Conservation (phyloP, 805 yeast species). For the Teunomyces funiuensis region DNA sequence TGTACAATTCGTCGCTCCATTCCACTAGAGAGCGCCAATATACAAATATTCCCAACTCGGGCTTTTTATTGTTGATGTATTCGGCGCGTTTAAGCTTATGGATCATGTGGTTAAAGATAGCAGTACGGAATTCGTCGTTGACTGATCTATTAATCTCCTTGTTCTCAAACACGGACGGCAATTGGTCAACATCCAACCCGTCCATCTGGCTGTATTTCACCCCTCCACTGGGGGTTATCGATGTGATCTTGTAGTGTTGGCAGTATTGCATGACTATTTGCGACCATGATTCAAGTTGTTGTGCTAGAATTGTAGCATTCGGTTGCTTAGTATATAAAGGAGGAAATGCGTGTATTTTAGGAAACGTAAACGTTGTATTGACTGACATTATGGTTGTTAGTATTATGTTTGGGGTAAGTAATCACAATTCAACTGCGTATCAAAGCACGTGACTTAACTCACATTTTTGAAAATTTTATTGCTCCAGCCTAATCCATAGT, state of each 20-base stretch:
- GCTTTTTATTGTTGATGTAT: constrained; percentile 51
- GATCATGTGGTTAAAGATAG: constrained; percentile 59
- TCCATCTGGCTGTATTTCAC: constrained; percentile 27
- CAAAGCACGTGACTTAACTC: not conserved
- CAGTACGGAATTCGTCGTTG: constrained; percentile 52
- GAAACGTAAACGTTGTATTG: constrained; percentile 28
- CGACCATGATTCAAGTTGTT: constrained; percentile 81
- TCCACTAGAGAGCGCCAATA: constrained; percentile 59
- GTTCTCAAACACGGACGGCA: constrained; percentile 51
- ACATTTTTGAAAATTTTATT: not conserved
- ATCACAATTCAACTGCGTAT: not conserved
- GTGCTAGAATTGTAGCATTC: constrained; percentile 70
- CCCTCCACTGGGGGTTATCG: constrained; percentile 29
- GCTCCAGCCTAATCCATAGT: not conserved
- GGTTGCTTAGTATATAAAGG: constrained; percentile 92
- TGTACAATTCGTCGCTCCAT: constrained; percentile 37
- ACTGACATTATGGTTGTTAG: not conserved
- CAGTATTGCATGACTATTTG: constrained; percentile 63
- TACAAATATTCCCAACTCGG: constrained; percentile 62
- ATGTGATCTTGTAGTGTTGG: constrained; percentile 45
- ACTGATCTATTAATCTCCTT: constrained; percentile 51
- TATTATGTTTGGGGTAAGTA: not conserved
- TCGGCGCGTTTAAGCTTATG: constrained; percentile 52
- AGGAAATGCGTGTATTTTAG: constrained; percentile 63
- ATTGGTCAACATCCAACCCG: constrained; percentile 13